Percentiles rank a stretch among this genome's conserved stretches.
phyloP scores from a whole-genome alignment of 441 rosid genomes.

The Biscutella laevigata region DNA sequence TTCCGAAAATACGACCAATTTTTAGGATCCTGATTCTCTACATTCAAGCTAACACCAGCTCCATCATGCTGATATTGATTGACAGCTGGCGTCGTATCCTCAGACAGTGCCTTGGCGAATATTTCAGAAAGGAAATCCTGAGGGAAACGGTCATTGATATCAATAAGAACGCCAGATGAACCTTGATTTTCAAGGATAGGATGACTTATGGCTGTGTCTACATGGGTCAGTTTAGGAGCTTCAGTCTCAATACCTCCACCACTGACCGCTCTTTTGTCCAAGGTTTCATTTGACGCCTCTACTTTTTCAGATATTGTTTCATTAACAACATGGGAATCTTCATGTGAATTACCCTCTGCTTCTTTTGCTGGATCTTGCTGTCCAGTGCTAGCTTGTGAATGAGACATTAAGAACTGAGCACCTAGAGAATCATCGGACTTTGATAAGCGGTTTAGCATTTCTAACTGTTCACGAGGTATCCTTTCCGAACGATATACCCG shows the following conservation, averaged over 20 bases:
- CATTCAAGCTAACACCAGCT: slow-evolving; percentile 60
- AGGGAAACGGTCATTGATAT: slow-evolving; percentile 76
- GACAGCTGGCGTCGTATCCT: slow-evolving; percentile 35
- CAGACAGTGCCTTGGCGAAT: slow-evolving; percentile 46
- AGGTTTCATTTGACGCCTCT: slow-evolving; percentile 30
- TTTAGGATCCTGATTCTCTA: slow-evolving; percentile 75
- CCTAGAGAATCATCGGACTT: too few relatives aligned
- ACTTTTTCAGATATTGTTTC: slow-evolving; percentile 29
- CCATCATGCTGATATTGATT: slow-evolving; percentile 47
- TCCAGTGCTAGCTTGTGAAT: slow-evolving; percentile 35
- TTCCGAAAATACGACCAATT: slow-evolving; percentile 80
- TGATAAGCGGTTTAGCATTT: slow-evolving; percentile 53
- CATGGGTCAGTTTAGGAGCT: slow-evolving; percentile 25
- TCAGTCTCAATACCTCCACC: slow-evolving; percentile 29
- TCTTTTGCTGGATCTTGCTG: slow-evolving; percentile 38
- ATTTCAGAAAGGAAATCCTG: slow-evolving; percentile 73
- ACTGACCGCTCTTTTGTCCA: slow-evolving; percentile 31
- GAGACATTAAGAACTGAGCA: slow-evolving; percentile 59
- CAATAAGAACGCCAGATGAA: slow-evolving; percentile 41
- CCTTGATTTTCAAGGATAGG: slow-evolving; percentile 26
- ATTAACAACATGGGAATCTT: slow-evolving; percentile 21
- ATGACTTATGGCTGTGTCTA: slow-evolving; percentile 29
- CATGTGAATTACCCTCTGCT: slow-evolving; percentile 33
- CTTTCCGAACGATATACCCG: slow-evolving; percentile 64
- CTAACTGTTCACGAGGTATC: slow-evolving; percentile 61